Conservation (phyloP, 768 basidiomycete genomes). For the Tylopilus vinaceipallidus region DNA sequence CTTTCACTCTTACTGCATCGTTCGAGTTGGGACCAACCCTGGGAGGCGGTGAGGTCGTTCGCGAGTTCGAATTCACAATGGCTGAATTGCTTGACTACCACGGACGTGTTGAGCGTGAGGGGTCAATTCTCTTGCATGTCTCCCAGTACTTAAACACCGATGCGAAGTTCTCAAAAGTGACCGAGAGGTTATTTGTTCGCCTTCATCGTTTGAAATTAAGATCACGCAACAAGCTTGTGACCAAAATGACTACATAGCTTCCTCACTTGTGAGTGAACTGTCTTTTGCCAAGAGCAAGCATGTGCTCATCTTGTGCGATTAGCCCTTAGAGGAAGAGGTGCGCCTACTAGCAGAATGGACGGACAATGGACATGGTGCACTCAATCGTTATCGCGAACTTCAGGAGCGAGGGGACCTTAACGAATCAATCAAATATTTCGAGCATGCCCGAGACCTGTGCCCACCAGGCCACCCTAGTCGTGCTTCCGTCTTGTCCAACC, state of each 20-base stretch:
- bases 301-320: neutral
- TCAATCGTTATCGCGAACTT: too few species aligned
- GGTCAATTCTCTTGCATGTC: neutral
- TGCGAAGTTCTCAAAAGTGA: neutral
- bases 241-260: neutral
- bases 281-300: neutral
- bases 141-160: too few species aligned
- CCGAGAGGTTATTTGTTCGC: too few species aligned
- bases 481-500: too few species aligned
- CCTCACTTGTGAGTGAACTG: neutral
- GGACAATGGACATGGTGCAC: too few species aligned
- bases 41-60: constrained; percentile 1
- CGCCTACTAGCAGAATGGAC: too few species aligned
- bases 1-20: constrained; percentile 1
- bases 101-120: neutral
- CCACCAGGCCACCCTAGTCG: too few species aligned
- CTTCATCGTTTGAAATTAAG: neutral
- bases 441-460: too few species aligned
- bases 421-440: too few species aligned
- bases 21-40: constrained; percentile 2
- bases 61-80: neutral
- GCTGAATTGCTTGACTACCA: neutral
- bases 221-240: neutral
- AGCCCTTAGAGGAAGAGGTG: neutral
- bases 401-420: too few species aligned